Conservation (phyloP, 2,329 filamentous ascomycete genomes). For the Calonectria hongkongensis region DNA sequence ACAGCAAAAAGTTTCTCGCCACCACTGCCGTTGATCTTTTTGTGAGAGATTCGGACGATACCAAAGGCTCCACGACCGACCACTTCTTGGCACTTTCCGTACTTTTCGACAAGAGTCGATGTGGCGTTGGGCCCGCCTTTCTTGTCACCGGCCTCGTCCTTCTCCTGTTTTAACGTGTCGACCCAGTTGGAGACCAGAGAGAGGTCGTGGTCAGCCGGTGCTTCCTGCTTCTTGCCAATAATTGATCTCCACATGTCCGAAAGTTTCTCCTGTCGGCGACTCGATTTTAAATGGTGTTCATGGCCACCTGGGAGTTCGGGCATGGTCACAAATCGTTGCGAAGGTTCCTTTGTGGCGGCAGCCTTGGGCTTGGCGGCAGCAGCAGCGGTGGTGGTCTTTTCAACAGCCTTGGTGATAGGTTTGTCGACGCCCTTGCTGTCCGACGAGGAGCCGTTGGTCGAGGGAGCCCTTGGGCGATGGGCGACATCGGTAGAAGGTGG, state of each 20-base stretch:
- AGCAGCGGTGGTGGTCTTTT: constrained; percentile 50
- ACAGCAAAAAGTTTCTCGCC: constrained; percentile 96
- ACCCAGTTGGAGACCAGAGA: constrained; percentile 98
- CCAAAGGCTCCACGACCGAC: constrained; percentile 97
- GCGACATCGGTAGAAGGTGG: constrained; percentile 58
- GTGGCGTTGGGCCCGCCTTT: constrained; percentile 84
- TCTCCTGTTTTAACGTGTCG: constrained; percentile 92
- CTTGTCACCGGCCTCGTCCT: constrained; percentile 88
- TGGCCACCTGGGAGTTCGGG: constrained; percentile 80
- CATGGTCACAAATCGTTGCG: constrained; percentile 72
- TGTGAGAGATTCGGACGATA: constrained; percentile 98
- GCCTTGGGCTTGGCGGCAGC: constrained; percentile 57
- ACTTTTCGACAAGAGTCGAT: constrained; percentile 90
- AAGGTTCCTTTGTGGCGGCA: constrained; percentile 58
- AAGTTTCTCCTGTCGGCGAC: constrained; percentile 94
- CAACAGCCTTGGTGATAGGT: constrained; percentile 48
- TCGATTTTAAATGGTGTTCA: constrained; percentile 91
- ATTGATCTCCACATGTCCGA: constrained; percentile 93
- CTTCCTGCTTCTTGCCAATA: constrained; percentile 88
- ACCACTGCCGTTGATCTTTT: constrained; percentile 86
- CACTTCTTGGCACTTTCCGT: constrained; percentile 98
- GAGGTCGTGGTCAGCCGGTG: constrained; percentile 83
- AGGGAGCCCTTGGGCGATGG: constrained; percentile 60
- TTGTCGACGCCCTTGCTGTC: constrained; percentile 59
- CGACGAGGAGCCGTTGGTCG: constrained; percentile 62